These are phyloP conservation scores for Leccinum angustisporum DNA, from an alignment of 1,284 basidiomycete species.

Conservation along the genomic window DNA sequence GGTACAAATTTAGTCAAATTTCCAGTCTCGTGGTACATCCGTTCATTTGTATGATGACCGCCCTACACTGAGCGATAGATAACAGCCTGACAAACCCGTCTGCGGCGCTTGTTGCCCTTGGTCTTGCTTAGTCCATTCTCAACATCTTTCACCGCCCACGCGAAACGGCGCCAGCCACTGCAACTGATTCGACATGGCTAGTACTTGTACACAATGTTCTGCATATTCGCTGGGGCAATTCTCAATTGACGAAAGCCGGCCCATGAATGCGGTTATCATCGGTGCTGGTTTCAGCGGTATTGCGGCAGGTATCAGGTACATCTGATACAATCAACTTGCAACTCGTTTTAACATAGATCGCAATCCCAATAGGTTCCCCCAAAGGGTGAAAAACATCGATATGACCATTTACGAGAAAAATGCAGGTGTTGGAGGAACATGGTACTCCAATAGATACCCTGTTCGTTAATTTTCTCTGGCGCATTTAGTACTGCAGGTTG, in stretches of 20 bases:
- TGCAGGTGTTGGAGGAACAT: constrained; percentile 53
- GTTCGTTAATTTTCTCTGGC: constrained; percentile 16
- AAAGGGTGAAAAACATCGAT: constrained; percentile 52
- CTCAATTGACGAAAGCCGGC: neutral
- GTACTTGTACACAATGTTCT: neutral
- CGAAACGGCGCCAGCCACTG: neutral
- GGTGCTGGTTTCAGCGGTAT: neutral
- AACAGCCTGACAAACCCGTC: neutral
- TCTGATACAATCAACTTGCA: neutral
- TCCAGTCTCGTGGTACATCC: no score
- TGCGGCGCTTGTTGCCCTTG: no score
- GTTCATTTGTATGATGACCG: neutral
- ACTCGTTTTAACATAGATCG: neutral
- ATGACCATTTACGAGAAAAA: constrained; percentile 44
- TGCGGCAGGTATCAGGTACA: neutral
- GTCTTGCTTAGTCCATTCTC: no score
- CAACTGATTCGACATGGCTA: neutral
- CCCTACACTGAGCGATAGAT: neutral
- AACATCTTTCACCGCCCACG: neutral
- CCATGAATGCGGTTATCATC: neutral
- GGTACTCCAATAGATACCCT: constrained; percentile 46
- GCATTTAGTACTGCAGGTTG: neutral
- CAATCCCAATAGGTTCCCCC: constrained; percentile 46
- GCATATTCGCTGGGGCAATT: neutral
- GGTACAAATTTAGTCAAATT: no score